Base-by-base conservation (phyloP, 179 eudicot genomes). In the Corrigiola litoralis region DNA sequence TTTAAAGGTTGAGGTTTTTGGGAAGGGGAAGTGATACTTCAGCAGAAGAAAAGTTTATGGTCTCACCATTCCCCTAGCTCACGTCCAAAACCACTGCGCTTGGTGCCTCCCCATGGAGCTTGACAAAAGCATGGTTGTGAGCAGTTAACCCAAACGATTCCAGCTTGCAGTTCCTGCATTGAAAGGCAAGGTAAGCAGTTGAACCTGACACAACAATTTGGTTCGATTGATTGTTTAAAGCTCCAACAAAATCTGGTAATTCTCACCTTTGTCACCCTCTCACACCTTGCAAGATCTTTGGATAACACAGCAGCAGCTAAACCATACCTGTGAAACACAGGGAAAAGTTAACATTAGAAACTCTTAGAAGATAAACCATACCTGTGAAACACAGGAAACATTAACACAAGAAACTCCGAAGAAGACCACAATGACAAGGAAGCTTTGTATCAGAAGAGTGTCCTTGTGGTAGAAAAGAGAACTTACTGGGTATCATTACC, bases 81-180 rank as follows among this genome's bases (percentile, higher is more conserved):
- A 47, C 97, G 99, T 23, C 99, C 99, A 72, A 95, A 95, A 69
- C 99, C 99, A 70, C 99, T 95, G 17, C 95, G 95, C 62, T 88
- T 95, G 42, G 73, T 88, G 68, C 99, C 99, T 45, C 99, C 99
- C 99, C 99, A 91, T 32, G 99, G 99, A 73, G 95, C 97, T 84
- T 95, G 99, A 70, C 82, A 82, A 74, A 95, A 95, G 86, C 97
- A 95, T 29, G 97, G 99, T 73, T 95, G 97, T 44, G 99, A 95
- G 79, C 99, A 95, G 79, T 95, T 95, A 16, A 95, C 89, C 99
- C 99, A 91, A 14, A 95, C 96, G 36, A 88, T 82, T 46, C 99
- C 97, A 11, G 80, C 80, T 69, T 86, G 80, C 66, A 91, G 70
- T 52, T 83, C 92, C 92, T 86, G 73, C 27, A 40, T 41, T 27